A percentile compares a stretch with the other conserved stretches of the same genome.
Evolutionary conservation across 805 yeast genomes (phyloP).

Genomic region (Candida glaebosa): DNA sequence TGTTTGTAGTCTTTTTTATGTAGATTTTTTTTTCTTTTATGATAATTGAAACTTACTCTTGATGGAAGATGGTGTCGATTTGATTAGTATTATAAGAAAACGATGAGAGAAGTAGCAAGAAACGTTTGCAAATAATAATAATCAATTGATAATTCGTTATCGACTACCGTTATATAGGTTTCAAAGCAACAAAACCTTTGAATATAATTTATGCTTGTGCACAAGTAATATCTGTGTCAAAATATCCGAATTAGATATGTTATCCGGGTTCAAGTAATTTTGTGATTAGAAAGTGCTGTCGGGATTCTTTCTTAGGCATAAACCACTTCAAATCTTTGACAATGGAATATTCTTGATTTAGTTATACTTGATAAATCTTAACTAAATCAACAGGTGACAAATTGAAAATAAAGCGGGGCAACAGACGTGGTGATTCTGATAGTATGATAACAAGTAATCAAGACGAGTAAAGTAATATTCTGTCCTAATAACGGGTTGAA

Average conservation of each 20-base stretch:
- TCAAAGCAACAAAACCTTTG: too few relatives aligned
- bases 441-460: too few relatives aligned
- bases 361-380: neutral
- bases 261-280: slow-evolving; percentile 43
- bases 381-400: neutral
- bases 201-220: too few relatives aligned
- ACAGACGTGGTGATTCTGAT: too few relatives aligned
- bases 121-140: slow-evolving; percentile 35
- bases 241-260: slow-evolving; percentile 15
- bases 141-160: too few relatives aligned
- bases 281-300: slow-evolving; percentile 27
- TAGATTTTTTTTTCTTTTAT: too few relatives aligned
- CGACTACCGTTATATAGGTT: too few relatives aligned
- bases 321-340: slow-evolving; percentile 11
- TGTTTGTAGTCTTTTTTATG: neutral
- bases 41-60: slow-evolving; percentile 45
- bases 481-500: too few relatives aligned
- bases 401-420: neutral
- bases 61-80: slow-evolving; percentile 9
- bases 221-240: too few relatives aligned
- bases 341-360: neutral
- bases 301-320: slow-evolving; percentile 46
- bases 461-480: too few relatives aligned
- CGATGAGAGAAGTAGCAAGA: slow-evolving; percentile 49
- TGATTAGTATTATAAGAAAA: slow-evolving; percentile 24